A percentile compares a stretch with the other conserved stretches of the same genome.
Conservation (phyloP, 129 eudicot species). For the Artemisia tridentata region DNA sequence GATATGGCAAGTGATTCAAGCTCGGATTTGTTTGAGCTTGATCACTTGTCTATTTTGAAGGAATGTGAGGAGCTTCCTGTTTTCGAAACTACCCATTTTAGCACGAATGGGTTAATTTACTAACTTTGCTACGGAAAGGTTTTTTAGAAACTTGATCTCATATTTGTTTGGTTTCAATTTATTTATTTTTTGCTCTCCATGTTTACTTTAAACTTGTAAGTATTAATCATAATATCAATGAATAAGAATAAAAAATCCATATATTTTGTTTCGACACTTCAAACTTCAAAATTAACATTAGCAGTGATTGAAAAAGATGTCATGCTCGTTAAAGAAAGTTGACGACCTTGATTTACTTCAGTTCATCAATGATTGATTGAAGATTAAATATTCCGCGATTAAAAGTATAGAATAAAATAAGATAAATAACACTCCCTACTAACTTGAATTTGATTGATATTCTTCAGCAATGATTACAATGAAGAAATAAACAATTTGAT, state of each 20-base stretch:
- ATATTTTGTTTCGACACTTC: too few species aligned
- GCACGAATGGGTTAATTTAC: conserved; percentile 52
- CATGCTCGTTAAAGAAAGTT: too few species aligned
- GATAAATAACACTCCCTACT: neutral
- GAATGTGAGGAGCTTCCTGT: conserved; percentile 70
- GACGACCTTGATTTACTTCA: too few species aligned
- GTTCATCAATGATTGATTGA: too few species aligned
- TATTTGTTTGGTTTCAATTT: conserved; percentile 19
- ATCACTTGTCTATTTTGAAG: conserved; percentile 52
- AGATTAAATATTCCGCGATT: too few species aligned
- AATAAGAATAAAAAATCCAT: neutral
- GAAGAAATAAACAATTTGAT: conserved; percentile 1
- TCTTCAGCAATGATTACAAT: conserved; percentile 19
- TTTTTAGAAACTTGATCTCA: conserved; percentile 11
- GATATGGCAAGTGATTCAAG: conserved; percentile 61
- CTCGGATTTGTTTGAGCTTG: conserved; percentile 76
- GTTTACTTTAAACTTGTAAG: conserved; percentile 5
- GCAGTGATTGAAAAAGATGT: too few species aligned
- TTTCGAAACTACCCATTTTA: conserved; percentile 62
- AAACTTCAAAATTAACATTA: too few species aligned
- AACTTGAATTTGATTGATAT: conserved; percentile 5
- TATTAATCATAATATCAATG: neutral
- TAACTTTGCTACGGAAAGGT: conserved; percentile 14
- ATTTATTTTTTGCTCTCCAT: neutral
- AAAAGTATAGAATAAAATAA: too few species aligned